Evolutionary conservation across 192 early-diverging fungal species (phyloP).

Genomic region (Coemansia sp.): DNA sequence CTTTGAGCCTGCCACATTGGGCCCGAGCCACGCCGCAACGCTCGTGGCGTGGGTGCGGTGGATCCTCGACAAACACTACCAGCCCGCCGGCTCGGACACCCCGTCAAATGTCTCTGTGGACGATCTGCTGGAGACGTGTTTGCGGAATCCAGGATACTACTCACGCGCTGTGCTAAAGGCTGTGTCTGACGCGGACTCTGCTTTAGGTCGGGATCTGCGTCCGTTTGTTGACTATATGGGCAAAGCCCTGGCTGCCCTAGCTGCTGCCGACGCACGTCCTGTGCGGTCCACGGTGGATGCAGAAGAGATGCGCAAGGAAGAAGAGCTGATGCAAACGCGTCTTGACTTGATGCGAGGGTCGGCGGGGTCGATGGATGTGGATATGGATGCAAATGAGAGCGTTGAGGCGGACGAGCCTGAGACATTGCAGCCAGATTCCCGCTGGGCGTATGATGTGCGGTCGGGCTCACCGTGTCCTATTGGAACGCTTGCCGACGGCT

Average conservation of each 20-base stretch:
- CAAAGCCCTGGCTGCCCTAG: constrained; percentile 47
- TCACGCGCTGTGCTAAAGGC: constrained; percentile 42
- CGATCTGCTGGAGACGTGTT: constrained; percentile 59
- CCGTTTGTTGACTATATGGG: constrained; percentile 55
- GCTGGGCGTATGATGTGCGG: no score
- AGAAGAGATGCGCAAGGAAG: constrained; percentile 28
- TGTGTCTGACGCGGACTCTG: constrained; percentile 26
- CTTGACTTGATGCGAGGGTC: constrained; percentile 9
- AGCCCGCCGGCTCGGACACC: neutral
- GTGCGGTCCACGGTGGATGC: neutral
- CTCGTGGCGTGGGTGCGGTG: constrained; percentile 61
- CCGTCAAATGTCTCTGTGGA: constrained; percentile 23
- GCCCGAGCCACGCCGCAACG: constrained; percentile 56
- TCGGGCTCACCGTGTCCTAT: no score
- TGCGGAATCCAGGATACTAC: constrained; percentile 61
- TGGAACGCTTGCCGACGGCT: no score
- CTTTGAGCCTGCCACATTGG: constrained; percentile 25
- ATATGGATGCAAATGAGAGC: no score
- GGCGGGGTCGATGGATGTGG: no score
- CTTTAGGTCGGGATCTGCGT: constrained; percentile 34
- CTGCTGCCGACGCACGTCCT: constrained; percentile 18
- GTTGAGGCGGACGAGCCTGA: no score
- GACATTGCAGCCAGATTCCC: no score
- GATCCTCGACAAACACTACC: constrained; percentile 44
- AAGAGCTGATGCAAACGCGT: constrained; percentile 29